Base-by-base conservation (phyloP, 805 yeast species). In the Candida krabiensis region DNA sequence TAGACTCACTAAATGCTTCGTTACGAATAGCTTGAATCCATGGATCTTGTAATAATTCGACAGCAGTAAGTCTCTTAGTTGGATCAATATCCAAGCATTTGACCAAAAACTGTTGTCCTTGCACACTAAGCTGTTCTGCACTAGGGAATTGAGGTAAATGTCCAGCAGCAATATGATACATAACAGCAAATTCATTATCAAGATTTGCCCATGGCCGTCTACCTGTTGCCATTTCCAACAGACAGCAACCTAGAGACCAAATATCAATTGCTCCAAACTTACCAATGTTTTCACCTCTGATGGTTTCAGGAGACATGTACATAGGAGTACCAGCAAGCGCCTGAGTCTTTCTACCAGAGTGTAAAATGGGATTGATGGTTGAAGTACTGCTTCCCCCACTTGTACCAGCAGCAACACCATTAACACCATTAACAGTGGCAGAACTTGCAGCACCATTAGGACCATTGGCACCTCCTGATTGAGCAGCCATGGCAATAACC, bases 261-360 rank as follows among this genome's bases (percentile, higher is more conserved):
- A 93, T 86, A 64, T 93, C 99, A 41, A 70, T 75, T 3, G 81
- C 79, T 3, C 90, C 90, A 47, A 72, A 76, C 38, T 70, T 67
- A 23, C 82, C 83, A 1, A 73, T 56, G 1, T 72, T 62, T 5
- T 76, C 70, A 2, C 97, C 97, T 1, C 93, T 86, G 41, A 93
- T 87, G 0, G 87, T 86, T 55, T 93, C 99, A 0, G 99, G 99
- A 0, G 98, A 88, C 98, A 93, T 91, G 64, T 93, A 93, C 97
- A 91, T 93, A 12, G 98, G 98, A 0, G 99, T 93, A 27, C 99
- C 99, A 2, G 95, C 81, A 70, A 85, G 73, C 11, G 53, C 56
- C 38, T 58, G 57, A 4, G 60, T 52, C 33, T 55, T 57, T 22
- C 53, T 44, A 8, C 53, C 54, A 4, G 56, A 38, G 19, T 49